Evolutionary conservation across 305 asterid genomes (phyloP).

Genomic region (Galium porrigens): DNA sequence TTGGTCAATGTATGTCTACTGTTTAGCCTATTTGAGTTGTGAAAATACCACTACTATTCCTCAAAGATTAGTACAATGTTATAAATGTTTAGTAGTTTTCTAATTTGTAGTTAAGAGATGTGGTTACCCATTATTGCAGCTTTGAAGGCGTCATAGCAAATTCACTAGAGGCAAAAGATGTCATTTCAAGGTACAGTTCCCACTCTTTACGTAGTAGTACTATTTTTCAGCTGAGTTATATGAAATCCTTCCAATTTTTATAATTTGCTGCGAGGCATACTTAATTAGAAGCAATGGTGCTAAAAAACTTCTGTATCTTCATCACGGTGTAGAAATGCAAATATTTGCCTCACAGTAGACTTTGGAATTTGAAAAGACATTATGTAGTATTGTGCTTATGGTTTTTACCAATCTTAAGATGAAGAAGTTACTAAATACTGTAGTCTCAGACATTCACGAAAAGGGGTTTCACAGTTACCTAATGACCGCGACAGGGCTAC

Average conservation of each 20-base stretch:
- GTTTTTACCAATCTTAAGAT: not conserved
- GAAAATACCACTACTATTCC: not conserved
- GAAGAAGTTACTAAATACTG: not conserved
- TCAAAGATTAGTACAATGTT: slow-evolving; percentile 8
- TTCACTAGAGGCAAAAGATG: slow-evolving; percentile 70
- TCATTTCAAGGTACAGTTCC: slow-evolving; percentile 50
- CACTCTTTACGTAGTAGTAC: not conserved
- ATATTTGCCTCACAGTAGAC: not conserved
- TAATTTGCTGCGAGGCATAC: not conserved
- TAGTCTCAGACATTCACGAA: not conserved
- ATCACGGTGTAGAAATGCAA: not conserved
- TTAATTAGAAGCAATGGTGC: not conserved
- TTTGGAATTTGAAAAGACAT: not conserved
- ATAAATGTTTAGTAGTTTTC: not conserved
- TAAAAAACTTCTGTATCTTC: not conserved
- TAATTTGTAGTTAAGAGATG: slow-evolving; percentile 16
- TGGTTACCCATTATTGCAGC: slow-evolving; percentile 39
- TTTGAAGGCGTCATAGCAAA: slow-evolving; percentile 73
- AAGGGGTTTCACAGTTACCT: not conserved
- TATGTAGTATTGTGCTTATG: not conserved
- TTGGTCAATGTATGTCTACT: slow-evolving; percentile 72
- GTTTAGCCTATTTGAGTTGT: slow-evolving; percentile 21
- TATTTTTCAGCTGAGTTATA: not conserved
- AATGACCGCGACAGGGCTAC: no score
- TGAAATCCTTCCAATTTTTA: not conserved